phyloP scores from a whole-genome alignment of 1,284 basidiomycete species.

The Sanghuangporus weigelae region DNA sequence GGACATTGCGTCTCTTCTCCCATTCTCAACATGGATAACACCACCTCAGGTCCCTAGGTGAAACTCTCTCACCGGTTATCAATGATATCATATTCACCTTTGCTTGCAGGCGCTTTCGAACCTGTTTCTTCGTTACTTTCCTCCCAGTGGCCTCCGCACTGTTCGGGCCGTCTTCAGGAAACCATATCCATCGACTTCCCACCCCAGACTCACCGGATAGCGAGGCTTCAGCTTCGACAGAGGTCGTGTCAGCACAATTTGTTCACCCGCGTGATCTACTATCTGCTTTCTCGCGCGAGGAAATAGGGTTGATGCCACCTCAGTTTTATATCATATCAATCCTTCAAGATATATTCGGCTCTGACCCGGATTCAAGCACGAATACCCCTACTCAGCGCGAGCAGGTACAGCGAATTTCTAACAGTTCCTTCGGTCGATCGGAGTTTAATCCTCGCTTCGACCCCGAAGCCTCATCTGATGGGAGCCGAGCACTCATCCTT shows the following conservation, averaged over 20 bases:
- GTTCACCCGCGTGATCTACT: slow-evolving; percentile 48
- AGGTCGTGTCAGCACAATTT: slow-evolving; percentile 62
- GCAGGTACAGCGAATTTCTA: slow-evolving; percentile 42
- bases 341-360: slow-evolving; percentile 42
- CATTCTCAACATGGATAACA: slow-evolving; percentile 70
- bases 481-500: slow-evolving; percentile 47
- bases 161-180: slow-evolving; percentile 45
- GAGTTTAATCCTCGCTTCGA: slow-evolving; percentile 46
- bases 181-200: slow-evolving; percentile 51
- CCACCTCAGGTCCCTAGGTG: slow-evolving; percentile 49
- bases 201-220: slow-evolving; percentile 60
- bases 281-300: slow-evolving; percentile 40
- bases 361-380: slow-evolving; percentile 23
- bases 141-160: slow-evolving; percentile 37
- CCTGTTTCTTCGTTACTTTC: slow-evolving; percentile 62
- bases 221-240: slow-evolving; percentile 23
- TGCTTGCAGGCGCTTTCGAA: slow-evolving; percentile 52
- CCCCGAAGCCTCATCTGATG: slow-evolving; percentile 33
- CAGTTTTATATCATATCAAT: slow-evolving; percentile 65
- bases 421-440: slow-evolving; percentile 53
- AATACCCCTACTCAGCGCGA: slow-evolving; percentile 42
- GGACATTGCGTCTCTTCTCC: slow-evolving; percentile 43
- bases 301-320: slow-evolving; percentile 62
- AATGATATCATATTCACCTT: neutral
- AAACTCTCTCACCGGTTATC: slow-evolving; percentile 14